These are phyloP conservation scores for Dendrocalamus sinicus DNA, from an alignment of 176 grass and related monocot genomes.

Conservation along the genomic window DNA sequence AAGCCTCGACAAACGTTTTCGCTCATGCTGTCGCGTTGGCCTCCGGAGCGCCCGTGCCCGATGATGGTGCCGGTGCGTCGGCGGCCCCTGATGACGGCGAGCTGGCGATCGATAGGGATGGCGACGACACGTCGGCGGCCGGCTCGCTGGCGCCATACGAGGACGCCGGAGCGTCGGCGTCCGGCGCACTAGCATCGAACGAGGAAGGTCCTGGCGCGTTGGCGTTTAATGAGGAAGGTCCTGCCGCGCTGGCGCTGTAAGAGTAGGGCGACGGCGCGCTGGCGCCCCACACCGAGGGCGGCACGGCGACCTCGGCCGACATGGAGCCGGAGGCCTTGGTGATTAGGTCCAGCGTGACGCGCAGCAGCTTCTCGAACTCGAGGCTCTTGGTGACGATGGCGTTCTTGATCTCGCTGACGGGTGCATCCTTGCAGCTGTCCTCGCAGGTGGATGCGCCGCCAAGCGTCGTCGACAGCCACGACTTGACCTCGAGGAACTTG, in stretches of 20 bases:
- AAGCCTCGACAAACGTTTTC: background rate
- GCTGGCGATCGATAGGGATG: background rate
- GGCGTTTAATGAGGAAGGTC: too few relatives aligned
- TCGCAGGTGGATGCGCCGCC: conserved; percentile 47
- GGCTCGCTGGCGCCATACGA: background rate
- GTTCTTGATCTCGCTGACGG: conserved; percentile 45
- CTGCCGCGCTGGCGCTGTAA: conserved; percentile 34
- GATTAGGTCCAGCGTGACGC: conserved; percentile 59
- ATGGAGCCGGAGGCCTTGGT: conserved; percentile 20
- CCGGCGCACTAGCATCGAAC: background rate
- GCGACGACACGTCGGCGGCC: background rate
- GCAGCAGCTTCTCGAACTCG: conserved; percentile 61
- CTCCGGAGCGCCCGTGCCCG: background rate
- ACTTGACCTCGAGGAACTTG: conserved; percentile 51
- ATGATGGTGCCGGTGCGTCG: background rate
- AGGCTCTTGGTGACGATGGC: conserved; percentile 52
- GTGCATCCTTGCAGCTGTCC: conserved; percentile 49
- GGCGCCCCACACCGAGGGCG: conserved; percentile 21
- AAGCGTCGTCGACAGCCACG: conserved; percentile 44
- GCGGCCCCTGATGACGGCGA: background rate
- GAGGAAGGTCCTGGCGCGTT: background rate
- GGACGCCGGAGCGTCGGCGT: background rate
- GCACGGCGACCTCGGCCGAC: conserved; percentile 15
- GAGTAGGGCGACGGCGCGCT: conserved; percentile 1
- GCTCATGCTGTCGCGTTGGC: background rate